Percentiles rank a stretch among this genome's conserved stretches.
These are phyloP conservation scores for Colletotrichum sp. DNA, from an alignment of 2,329 filamentous ascomycete genomes.

Conservation along the genomic window DNA sequence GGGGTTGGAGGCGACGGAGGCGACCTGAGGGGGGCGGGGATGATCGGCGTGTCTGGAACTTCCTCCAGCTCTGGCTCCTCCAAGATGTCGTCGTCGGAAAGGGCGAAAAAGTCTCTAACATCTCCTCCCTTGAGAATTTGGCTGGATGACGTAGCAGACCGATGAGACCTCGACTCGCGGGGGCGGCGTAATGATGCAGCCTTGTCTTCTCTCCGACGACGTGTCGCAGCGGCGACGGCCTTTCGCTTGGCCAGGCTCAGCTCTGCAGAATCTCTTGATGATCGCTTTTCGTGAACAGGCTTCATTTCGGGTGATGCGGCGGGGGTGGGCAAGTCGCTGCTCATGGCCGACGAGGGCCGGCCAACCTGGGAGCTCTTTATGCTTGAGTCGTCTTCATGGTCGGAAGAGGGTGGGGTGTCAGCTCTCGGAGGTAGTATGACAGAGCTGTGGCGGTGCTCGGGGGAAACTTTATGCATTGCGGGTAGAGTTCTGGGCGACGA, in stretches of 20 bases:
- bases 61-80: constrained; percentile 36
- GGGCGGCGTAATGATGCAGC: constrained; percentile 26
- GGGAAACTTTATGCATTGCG: neutral
- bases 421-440: constrained; percentile 25
- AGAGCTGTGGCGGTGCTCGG: constrained; percentile 20
- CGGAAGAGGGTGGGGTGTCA: constrained; percentile 38
- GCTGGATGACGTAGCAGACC: constrained; percentile 14
- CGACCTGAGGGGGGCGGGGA: neutral
- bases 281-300: constrained; percentile 26
- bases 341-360: constrained; percentile 14
- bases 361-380: constrained; percentile 3
- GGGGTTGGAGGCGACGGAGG: constrained; percentile 10
- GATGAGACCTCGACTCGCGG: constrained; percentile 31
- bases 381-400: constrained; percentile 33
- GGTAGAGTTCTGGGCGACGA: constrained; percentile 1
- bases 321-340: constrained; percentile 33
- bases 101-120: constrained; percentile 21
- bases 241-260: constrained; percentile 11
- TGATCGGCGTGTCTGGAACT: neutral
- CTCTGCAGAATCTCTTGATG: constrained; percentile 24
- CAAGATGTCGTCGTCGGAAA: constrained; percentile 62
- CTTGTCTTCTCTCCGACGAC: constrained; percentile 20
- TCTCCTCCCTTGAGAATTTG: constrained; percentile 30
- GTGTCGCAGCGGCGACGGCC: constrained; percentile 2
- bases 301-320: constrained; percentile 37